Evolutionary conservation across 108 stramenopile genomes (phyloP), one percentile per base, ranked within the genome.

Genomic region (Conticribra weissflogii): DNA sequence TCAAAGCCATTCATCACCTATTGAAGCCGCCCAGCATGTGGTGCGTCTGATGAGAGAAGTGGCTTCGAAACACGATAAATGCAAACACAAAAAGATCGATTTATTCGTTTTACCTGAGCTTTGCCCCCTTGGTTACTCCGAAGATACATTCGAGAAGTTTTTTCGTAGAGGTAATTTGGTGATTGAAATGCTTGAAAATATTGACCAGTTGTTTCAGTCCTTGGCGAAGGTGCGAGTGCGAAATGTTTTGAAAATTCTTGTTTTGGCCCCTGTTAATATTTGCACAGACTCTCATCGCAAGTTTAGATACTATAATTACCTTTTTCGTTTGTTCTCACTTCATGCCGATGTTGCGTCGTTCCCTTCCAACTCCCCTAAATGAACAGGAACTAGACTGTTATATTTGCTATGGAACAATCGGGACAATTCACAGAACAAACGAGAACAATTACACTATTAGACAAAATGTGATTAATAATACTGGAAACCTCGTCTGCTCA

Each of bases 51-150:
- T 65, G 54, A 48, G 29, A 27, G 23, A 55, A 27, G 54, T 29
- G 7, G 24, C 58, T 2, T 25, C 36, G 12, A 41, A 41, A 41
- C 36, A 41, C 36, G 36, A 41, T 9, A 41, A 41, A 41, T 9
- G 8, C 5, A 41, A 61, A 22, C n/a, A 19, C 2, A 21, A 28
- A 16, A 59, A 45, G 23, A 63, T 77, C 29, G 76, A 77, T 54
- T 27, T 77, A 30, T 68, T 77, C 50, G 68, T 77, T 14, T 44
- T 77, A 7, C 76, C 76, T 9, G 76, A 77, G 44, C 68, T 77
- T n/a, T 77, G 54, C 21, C 68, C 76, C 8, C 16, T 77, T 19
- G 76, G 76, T 27, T 77, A 77, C 51, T 63, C 52, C 2, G 68
- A 77, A 31, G 28, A 77, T 21, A 70, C 66, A 28, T 77, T 77